Evolutionary conservation across 352 stramenopile species (phyloP).

Genomic region (Pythium volutum): DNA sequence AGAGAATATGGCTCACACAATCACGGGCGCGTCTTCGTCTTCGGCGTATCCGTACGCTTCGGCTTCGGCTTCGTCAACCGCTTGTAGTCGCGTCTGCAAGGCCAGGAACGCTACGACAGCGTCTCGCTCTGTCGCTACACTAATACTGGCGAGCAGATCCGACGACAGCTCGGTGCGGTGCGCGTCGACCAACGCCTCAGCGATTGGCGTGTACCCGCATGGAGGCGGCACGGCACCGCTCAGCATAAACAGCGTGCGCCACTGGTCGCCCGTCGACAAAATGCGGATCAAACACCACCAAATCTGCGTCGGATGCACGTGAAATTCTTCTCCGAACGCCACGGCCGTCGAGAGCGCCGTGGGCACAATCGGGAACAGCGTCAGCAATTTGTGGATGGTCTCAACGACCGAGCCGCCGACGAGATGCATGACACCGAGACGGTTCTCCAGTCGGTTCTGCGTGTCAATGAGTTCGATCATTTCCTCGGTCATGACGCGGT

Average conservation of each 20-base stretch:
- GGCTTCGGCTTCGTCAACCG: slow-evolving; percentile 7
- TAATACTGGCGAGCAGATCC: slow-evolving; percentile 35
- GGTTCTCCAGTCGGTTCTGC: slow-evolving; percentile 39
- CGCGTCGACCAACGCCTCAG: slow-evolving; percentile 48
- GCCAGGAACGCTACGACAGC: slow-evolving; percentile 32
- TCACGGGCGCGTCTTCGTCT: background rate
- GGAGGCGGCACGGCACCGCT: slow-evolving; percentile 33
- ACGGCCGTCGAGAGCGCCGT: slow-evolving; percentile 36
- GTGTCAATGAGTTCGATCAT: slow-evolving; percentile 42
- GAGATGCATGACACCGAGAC: slow-evolving; percentile 35
- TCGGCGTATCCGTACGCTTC: slow-evolving; percentile 1
- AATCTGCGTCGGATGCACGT: slow-evolving; percentile 48
- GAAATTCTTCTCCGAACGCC: slow-evolving; percentile 39
- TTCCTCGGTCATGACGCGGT: slow-evolving; percentile 48
- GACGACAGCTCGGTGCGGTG: slow-evolving; percentile 35
- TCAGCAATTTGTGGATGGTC: slow-evolving; percentile 58
- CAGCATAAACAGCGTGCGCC: slow-evolving; percentile 41
- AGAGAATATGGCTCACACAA: slow-evolving; percentile 2
- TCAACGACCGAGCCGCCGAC: slow-evolving; percentile 52
- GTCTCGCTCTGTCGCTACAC: slow-evolving; percentile 29
- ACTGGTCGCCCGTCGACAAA: slow-evolving; percentile 44
- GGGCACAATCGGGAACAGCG: slow-evolving; percentile 38
- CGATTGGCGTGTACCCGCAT: slow-evolving; percentile 42
- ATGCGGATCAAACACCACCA: slow-evolving; percentile 50
- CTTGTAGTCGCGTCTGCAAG: slow-evolving; percentile 18